Conservation (phyloP, 371 early-diverging fungal genomes). For the Lichtheimia corymbifera region DNA sequence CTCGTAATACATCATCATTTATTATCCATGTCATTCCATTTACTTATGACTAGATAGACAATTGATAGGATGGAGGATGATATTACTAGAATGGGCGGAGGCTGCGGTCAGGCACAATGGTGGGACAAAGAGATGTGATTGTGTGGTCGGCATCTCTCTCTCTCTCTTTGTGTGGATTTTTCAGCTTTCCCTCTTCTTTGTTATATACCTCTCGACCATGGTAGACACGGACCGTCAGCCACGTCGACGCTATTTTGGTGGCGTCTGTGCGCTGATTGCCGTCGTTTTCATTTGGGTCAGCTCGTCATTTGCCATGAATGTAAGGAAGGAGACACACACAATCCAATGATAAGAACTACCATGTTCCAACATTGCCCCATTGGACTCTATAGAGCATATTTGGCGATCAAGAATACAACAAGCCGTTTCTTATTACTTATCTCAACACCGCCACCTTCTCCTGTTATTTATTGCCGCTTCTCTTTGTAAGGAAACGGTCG, state of each 20-base stretch:
- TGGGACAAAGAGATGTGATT: too few species aligned
- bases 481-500: constrained; percentile 7
- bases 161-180: too few species aligned
- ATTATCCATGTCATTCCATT: too few species aligned
- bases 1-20: too few species aligned
- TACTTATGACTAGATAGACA: too few species aligned
- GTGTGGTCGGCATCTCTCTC: too few species aligned
- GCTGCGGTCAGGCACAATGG: too few species aligned
- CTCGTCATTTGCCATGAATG: constrained; percentile 82
- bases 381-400: constrained; percentile 57
- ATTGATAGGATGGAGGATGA: too few species aligned
- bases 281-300: constrained; percentile 85
- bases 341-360: not conserved
- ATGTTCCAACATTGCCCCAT: not conserved
- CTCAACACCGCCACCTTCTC: constrained; percentile 78
- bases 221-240: constrained; percentile 12
- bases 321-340: too few species aligned
- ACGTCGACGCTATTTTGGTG: constrained; percentile 50
- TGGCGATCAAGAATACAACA: constrained; percentile 69
- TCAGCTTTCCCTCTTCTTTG: too few species aligned
- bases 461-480: constrained; percentile 61
- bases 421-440: constrained; percentile 81
- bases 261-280: constrained; percentile 63
- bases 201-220: not conserved
- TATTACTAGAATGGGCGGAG: too few species aligned